Base-by-base conservation (phyloP, 345 rosid genomes). In the Eucalyptus regnans region DNA sequence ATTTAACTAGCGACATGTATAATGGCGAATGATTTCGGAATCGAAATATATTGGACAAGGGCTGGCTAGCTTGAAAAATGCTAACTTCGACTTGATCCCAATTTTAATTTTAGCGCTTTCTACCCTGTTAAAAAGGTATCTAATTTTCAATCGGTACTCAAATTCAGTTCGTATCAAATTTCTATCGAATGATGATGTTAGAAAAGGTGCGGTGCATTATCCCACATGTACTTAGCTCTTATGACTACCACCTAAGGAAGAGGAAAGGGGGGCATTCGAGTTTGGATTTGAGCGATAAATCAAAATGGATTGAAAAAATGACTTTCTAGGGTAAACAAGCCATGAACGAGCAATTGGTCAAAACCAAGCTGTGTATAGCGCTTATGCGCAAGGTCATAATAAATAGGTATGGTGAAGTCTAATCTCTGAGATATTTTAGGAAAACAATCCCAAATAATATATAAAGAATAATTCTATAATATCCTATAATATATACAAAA, bases 91-190 rank as follows among this genome's bases (percentile, higher is more conserved):
- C 7, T 60, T 7, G 0, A 27, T 27, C 66, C 15, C 31, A n/a
- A 64, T 29, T 12, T 64, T 64, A 64, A n/a, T 64, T 14, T 7
- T 6, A n/a, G 37, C 33, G 0, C 14, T 64, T 14, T n/a, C 17
- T 13, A 14, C 8, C 20, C 0, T 3, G 0, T 2, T 64, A 64
- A 14, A 14, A 64, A 29, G 0, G 66, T 27, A 3, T 27, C 0
- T 25, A 27, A 27, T 27, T 60, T 60, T 60, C 15, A 27, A 5
- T 29, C 1, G 18, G 0, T 3, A 14, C 37, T 31, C 3, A n/a
- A n/a, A 64, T n/a, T 8, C 1, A 0, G 3, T 7, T 16, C 18
- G 9, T 4, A 6, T 14, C 31, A 29, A 12, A 13, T 29, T 29
- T 29, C 2, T 7, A 27, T 27, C 31, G 0, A 27, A 12, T 11